These are phyloP conservation scores for Globisporangium echinulatum DNA, from an alignment of 352 stramenopile species.

Conservation along the genomic window DNA sequence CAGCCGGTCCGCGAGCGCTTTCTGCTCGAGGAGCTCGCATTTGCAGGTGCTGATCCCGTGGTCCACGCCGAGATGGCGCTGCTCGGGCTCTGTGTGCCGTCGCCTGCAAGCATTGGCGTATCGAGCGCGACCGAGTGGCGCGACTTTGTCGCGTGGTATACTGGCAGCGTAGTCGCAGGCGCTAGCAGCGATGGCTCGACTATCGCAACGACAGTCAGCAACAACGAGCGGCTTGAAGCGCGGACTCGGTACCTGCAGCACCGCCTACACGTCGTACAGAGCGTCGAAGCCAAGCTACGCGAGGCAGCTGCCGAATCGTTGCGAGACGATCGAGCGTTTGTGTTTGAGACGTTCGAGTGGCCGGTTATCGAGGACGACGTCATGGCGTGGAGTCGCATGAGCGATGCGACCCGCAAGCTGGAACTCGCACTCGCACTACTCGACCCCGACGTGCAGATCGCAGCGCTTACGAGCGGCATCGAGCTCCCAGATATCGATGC, in stretches of 20 bases:
- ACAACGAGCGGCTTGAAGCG: conserved; percentile 26
- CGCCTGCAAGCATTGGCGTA: conserved; percentile 17
- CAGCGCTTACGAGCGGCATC: conserved; percentile 46
- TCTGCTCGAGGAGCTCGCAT: conserved; percentile 48
- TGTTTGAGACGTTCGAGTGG: conserved; percentile 48
- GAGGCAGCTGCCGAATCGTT: neutral
- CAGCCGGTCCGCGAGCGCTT: conserved; percentile 49
- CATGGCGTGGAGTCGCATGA: conserved; percentile 37
- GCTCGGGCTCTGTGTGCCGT: conserved; percentile 22
- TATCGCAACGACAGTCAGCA: conserved; percentile 7
- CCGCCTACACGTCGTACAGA: conserved; percentile 19
- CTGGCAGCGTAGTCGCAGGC: conserved; percentile 10
- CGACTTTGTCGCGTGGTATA: conserved; percentile 55
- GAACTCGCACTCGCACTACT: conserved; percentile 50
- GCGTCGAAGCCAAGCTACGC: conserved; percentile 25
- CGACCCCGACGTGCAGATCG: conserved; percentile 51
- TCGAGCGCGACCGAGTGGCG: conserved; percentile 25
- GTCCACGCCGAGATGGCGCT: conserved; percentile 32
- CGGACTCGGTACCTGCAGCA: conserved; percentile 30
- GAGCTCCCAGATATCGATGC: conserved; percentile 43
- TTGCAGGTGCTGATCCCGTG: conserved; percentile 33
- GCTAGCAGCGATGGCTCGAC: conserved; percentile 17
- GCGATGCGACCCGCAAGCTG: conserved; percentile 26
- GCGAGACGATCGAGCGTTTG: conserved; percentile 21
- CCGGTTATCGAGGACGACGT: conserved; percentile 20